Conservation (phyloP, 2,329 filamentous ascomycete species). For the Mariannaea elegans region DNA sequence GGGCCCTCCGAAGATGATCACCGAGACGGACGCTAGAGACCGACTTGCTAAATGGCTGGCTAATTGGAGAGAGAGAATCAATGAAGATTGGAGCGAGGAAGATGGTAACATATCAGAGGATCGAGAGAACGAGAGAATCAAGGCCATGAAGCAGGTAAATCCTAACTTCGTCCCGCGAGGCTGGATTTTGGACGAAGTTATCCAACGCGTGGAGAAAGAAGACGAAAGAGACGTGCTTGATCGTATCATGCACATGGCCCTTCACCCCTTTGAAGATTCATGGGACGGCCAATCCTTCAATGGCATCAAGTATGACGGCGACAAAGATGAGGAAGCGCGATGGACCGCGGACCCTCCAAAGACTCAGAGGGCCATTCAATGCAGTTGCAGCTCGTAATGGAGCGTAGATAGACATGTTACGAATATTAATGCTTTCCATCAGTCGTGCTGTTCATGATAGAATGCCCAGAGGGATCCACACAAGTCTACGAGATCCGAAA, state of each 20-base stretch:
- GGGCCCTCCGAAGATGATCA: constrained; percentile 66
- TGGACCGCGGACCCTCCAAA: constrained; percentile 88
- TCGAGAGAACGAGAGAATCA: constrained; percentile 69
- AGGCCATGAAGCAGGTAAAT: constrained; percentile 85
- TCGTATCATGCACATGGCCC: constrained; percentile 81
- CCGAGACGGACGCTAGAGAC: constrained; percentile 70
- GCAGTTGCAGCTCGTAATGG: constrained; percentile 86
- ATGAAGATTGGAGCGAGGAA: constrained; percentile 78
- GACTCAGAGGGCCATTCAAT: constrained; percentile 83
- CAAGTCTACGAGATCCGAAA: constrained; percentile 1
- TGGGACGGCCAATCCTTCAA: constrained; percentile 68
- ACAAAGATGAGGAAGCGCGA: constrained; percentile 79
- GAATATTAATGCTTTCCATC: not conserved
- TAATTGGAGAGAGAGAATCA: constrained; percentile 75
- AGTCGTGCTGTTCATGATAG: no score
- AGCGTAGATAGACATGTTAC: not conserved
- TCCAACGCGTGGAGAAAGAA: constrained; percentile 85
- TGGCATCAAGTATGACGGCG: constrained; percentile 60
- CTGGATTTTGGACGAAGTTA: constrained; percentile 95
- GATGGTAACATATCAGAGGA: constrained; percentile 47
- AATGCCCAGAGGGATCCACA: no score
- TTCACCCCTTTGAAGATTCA: constrained; percentile 83
- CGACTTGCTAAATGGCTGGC: constrained; percentile 82
- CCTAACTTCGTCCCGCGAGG: constrained; percentile 91
- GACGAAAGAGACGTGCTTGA: constrained; percentile 82